Evolutionary conservation across 164 flowering plant species (phyloP).

Genomic region (Annona squamosa): DNA sequence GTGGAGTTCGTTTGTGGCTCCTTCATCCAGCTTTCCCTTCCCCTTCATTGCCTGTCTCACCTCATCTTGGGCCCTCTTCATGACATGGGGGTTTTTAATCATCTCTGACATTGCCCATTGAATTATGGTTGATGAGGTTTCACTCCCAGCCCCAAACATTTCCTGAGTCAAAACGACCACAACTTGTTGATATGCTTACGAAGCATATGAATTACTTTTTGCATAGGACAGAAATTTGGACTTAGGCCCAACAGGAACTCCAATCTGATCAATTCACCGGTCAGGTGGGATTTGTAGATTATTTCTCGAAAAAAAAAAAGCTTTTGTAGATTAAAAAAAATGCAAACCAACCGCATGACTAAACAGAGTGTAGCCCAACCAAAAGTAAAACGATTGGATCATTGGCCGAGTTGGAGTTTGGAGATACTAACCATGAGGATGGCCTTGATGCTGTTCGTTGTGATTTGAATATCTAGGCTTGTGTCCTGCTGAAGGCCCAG

Average conservation of each 20-base stretch:
- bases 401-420: too few relatives aligned
- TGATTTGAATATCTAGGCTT: background rate
- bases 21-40: conserved; percentile 2
- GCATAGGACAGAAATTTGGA: too few relatives aligned
- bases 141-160: conserved; percentile 2
- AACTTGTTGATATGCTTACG: too few relatives aligned
- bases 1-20: background rate
- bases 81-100: background rate
- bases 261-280: too few relatives aligned
- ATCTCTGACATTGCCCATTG: conserved; percentile 6
- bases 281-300: too few relatives aligned
- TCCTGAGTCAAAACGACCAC: background rate
- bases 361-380: too few relatives aligned
- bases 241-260: too few relatives aligned
- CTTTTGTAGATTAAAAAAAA: too few relatives aligned
- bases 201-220: too few relatives aligned
- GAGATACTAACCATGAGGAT: conserved; percentile 8
- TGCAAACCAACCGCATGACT: too few relatives aligned
- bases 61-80: conserved; percentile 7
- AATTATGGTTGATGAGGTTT: background rate
- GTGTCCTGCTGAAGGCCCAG: conserved; percentile 3
- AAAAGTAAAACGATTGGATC: too few relatives aligned
- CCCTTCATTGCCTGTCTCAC: background rate
- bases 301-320: too few relatives aligned
- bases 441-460: conserved; percentile 6